These are phyloP conservation scores for Senna tora DNA, from an alignment of 306 rosid species.

Conservation along the genomic window DNA sequence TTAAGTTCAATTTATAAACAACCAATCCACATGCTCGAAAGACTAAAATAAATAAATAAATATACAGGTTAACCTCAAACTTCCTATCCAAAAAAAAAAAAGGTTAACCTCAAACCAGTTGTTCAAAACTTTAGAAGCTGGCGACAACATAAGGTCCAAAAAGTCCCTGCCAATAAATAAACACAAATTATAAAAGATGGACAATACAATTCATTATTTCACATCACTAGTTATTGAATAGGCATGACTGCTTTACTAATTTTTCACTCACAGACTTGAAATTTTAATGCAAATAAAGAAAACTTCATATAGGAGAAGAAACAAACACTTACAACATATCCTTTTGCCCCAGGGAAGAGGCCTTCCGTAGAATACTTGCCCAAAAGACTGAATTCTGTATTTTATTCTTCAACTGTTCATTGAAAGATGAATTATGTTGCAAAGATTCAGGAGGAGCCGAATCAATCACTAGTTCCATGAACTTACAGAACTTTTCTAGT, in stretches of 20 bases:
- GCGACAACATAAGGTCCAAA: conserved; percentile 86
- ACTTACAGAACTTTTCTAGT: conserved; percentile 78
- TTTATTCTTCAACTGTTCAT: conserved; percentile 66
- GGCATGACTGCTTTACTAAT: background rate
- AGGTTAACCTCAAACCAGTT: conserved; percentile 91
- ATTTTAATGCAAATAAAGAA: conserved; percentile 28
- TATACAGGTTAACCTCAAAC: conserved; percentile 76
- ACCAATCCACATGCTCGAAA: conserved; percentile 8
- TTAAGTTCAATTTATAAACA: conserved; percentile 18
- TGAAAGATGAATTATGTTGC: conserved; percentile 57
- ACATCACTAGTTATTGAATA: conserved; percentile 29
- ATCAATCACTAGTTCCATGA: conserved; percentile 86
- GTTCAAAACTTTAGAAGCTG: conserved; percentile 89
- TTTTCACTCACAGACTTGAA: conserved; percentile 1
- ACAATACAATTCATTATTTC: conserved; percentile 30
- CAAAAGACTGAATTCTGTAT: conserved; percentile 82
- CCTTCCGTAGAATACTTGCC: conserved; percentile 66
- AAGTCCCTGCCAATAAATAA: conserved; percentile 68
- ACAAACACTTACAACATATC: conserved; percentile 75
- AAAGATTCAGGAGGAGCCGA: conserved; percentile 81
- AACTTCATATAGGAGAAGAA: conserved; percentile 27
- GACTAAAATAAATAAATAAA: conserved; percentile 27
- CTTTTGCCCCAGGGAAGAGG: conserved; percentile 77
- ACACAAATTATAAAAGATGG: conserved; percentile 11
- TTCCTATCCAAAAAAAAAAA: no score